phyloP scores from a whole-genome alignment of 2,329 filamentous ascomycete species.

The Coleophoma eucalyptorum region DNA sequence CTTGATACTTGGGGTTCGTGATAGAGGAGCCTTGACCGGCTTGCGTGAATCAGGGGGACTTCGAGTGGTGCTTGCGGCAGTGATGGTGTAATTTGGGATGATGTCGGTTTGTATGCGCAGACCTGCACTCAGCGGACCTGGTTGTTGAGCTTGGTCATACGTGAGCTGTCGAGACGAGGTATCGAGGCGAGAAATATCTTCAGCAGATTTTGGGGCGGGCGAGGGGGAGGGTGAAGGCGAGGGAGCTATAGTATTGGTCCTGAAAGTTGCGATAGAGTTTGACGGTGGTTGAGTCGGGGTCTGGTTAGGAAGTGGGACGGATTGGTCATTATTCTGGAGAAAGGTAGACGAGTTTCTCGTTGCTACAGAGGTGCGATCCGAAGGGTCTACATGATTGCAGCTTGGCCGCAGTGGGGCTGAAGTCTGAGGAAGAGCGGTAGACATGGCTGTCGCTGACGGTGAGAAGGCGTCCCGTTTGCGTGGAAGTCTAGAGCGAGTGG shows the following conservation, averaged over 20 bases:
- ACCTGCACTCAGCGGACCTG: constrained; percentile 24
- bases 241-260: constrained; percentile 35
- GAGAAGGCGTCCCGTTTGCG: not conserved
- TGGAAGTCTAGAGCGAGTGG: not conserved
- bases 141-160: constrained; percentile 9
- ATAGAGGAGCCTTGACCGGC: constrained; percentile 35
- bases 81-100: constrained; percentile 18
- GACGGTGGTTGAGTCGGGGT: constrained; percentile 7
- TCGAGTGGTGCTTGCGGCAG: constrained; percentile 16
- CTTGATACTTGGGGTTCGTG: constrained; percentile 59
- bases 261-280: constrained; percentile 22
- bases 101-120: constrained; percentile 33
- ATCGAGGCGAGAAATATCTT: constrained; percentile 17
- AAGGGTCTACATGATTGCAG: constrained; percentile 4
- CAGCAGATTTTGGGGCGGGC: constrained; percentile 5
- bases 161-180: constrained; percentile 15
- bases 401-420: constrained; percentile 11
- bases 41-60: constrained; percentile 11
- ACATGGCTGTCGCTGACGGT: constrained; percentile 16
- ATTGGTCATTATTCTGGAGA: constrained; percentile 10
- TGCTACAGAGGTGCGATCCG: constrained; percentile 4
- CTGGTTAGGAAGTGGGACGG: constrained; percentile 8
- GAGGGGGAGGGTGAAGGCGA: constrained; percentile 23
- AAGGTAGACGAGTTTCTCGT: constrained; percentile 3
- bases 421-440: constrained; percentile 13